Evolutionary conservation across 2,329 filamentous ascomycete genomes (phyloP), one percentile per base, ranked within the genome.

Genomic region (Calonectria pseudoreteaudii): DNA sequence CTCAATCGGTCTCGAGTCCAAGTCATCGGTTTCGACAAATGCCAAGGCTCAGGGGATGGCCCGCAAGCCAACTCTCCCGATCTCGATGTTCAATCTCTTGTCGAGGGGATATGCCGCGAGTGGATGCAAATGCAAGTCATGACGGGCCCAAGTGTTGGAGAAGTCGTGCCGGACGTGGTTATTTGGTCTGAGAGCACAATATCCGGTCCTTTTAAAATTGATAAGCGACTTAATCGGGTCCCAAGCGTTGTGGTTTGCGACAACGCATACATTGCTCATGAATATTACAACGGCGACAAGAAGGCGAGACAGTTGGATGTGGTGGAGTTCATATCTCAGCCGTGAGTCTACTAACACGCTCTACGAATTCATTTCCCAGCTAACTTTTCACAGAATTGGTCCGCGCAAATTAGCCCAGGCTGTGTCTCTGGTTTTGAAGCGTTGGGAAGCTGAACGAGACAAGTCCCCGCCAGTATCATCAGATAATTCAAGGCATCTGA

Each of bases 311-410:
- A 71, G 2, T 74, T 74, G 31, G 79, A 78, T 2, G 74, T 85
- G 4, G 80, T 84, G 7, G 85, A 86, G 60, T 85, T 85, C 31
- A 81, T 86, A 16, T 84, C 84, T 16, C 85, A 85, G 20, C 85
- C 85, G 81, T 84, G 72, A 79, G 84, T 28, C 3, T 0, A 8
- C 9, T 1, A 4, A 16, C 30, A 3, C 0, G 0, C 4, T 11
- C 23, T 1, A 6, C 34, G 2, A 20, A 18, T 11, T 11, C n/a
- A n/a, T n/a, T 52, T 8, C 5, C 20, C 41, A 71, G 20, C 62
- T 62, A 2, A 64, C 47, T 1, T 4, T 4, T 11, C 26, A 9
- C 38, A 85, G 84, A 1, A 78, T 84, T 6, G 84, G 85, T 1
- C 84, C 85, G 16, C 81, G 84, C 4, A 86, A 86, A 50, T 74